These are phyloP conservation scores for Leishmania tarentolae DNA, from an alignment of 208 protist genomes.

Conservation along the genomic window DNA sequence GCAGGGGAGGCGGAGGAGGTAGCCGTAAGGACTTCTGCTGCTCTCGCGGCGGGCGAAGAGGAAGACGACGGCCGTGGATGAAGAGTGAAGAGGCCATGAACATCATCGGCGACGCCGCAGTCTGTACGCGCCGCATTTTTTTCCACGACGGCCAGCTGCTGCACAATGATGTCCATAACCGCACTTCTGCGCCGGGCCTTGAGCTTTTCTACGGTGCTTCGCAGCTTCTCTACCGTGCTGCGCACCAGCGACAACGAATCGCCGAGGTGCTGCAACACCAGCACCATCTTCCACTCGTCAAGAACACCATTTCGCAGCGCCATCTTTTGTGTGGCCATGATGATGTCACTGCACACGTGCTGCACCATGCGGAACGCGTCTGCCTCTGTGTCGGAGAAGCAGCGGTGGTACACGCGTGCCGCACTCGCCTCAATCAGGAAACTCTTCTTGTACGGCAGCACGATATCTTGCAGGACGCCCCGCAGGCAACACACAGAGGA, in stretches of 20 bases:
- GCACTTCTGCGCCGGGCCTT: slow-evolving; percentile 4
- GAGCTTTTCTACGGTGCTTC: slow-evolving; percentile 8
- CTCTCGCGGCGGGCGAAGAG: neutral
- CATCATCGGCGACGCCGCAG: slow-evolving; percentile 16
- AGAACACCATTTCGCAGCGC: slow-evolving; percentile 26
- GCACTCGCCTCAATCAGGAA: slow-evolving; percentile 26
- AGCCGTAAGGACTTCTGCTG: neutral
- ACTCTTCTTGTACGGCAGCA: slow-evolving; percentile 55
- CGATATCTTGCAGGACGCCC: slow-evolving; percentile 41
- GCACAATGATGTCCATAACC: slow-evolving; percentile 6
- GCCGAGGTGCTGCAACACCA: slow-evolving; percentile 32
- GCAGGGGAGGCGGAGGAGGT: neutral
- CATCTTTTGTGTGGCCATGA: slow-evolving; percentile 32
- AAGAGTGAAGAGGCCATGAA: slow-evolving; percentile 29
- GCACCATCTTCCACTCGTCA: slow-evolving; percentile 45
- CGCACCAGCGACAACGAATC: slow-evolving; percentile 23
- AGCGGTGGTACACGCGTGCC: slow-evolving; percentile 6
- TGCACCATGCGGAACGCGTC: slow-evolving; percentile 51
- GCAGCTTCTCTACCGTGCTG: slow-evolving; percentile 34
- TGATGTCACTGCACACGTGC: slow-evolving; percentile 41
- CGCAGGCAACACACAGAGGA: slow-evolving; percentile 38
- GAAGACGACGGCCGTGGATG: slow-evolving; percentile 6
- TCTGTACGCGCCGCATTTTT: slow-evolving; percentile 6
- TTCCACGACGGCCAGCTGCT: slow-evolving; percentile 13
- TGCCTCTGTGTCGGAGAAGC: slow-evolving; percentile 36